A percentile compares a stretch with the other conserved stretches of the same genome.
These are phyloP conservation scores for Simplicillium aogashimaense DNA, from an alignment of 2,329 filamentous ascomycete genomes.

Conservation along the genomic window DNA sequence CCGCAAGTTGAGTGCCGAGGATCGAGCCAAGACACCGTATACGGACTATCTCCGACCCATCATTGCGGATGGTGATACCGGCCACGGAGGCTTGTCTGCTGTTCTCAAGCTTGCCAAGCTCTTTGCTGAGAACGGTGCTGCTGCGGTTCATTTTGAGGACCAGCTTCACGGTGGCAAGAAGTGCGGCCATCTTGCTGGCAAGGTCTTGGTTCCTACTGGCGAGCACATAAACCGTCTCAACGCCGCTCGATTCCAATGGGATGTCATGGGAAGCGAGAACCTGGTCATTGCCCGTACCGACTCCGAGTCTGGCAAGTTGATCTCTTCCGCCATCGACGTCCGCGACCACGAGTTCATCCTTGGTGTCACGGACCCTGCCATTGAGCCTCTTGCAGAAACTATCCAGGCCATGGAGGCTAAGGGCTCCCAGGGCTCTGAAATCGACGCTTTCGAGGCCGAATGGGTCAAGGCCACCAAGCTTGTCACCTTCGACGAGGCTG, in stretches of 20 bases:
- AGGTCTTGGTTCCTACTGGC: conserved; percentile 84
- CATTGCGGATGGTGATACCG: conserved; percentile 91
- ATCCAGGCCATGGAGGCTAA: conserved; percentile 80
- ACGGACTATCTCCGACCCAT: conserved; percentile 90
- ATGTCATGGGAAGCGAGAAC: conserved; percentile 94
- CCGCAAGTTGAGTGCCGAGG: conserved; percentile 63
- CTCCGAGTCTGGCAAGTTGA: conserved; percentile 82
- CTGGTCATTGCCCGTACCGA: conserved; percentile 91
- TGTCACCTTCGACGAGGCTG: conserved; percentile 86
- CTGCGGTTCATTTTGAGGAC: conserved; percentile 95
- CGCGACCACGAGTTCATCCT: conserved; percentile 97
- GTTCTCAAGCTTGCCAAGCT: conserved; percentile 95
- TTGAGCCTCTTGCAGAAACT: conserved; percentile 75
- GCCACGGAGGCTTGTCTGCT: conserved; percentile 83
- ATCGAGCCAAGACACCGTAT: conserved; percentile 71
- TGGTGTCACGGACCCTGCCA: conserved; percentile 64
- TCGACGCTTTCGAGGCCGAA: conserved; percentile 74
- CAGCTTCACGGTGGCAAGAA: conserved; percentile 98
- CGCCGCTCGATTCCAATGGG: conserved; percentile 93
- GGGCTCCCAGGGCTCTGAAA: conserved; percentile 68
- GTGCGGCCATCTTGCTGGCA: conserved; percentile 92
- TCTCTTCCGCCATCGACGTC: conserved; percentile 85
- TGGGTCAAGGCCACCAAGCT: conserved; percentile 85
- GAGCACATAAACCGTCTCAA: conserved; percentile 95
- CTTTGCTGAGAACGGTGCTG: conserved; percentile 93